phyloP scores from a whole-genome alignment of 2,329 filamentous ascomycete genomes.

The Zasmidium angulare region DNA sequence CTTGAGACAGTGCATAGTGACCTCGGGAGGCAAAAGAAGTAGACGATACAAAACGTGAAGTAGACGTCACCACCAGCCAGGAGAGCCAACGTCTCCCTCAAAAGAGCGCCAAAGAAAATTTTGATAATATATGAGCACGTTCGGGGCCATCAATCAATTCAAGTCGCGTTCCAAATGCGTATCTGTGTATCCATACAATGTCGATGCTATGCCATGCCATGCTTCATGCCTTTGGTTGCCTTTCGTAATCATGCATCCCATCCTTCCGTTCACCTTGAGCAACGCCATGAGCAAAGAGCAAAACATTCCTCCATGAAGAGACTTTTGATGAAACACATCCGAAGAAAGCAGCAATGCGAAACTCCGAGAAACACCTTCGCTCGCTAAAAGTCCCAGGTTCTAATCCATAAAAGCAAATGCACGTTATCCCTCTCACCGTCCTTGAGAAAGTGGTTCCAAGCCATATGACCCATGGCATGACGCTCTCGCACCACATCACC shows the following conservation, averaged over 20 bases:
- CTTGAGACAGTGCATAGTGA: too few species aligned
- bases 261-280: too few species aligned
- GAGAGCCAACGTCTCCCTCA: background rate
- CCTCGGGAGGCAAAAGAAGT: too few species aligned
- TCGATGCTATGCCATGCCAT: background rate
- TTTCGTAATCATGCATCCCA: too few species aligned
- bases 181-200: background rate
- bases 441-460: background rate
- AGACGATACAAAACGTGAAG: too few species aligned
- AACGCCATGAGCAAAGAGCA: too few species aligned
- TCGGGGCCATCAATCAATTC: background rate
- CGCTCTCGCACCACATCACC: background rate
- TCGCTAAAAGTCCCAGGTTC: background rate
- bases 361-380: background rate
- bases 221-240: too few species aligned
- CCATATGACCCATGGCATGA: background rate
- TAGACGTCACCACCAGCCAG: background rate
- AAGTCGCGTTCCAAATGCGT: background rate
- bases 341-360: too few species aligned
- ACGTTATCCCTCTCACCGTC: too few species aligned
- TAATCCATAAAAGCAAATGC: background rate
- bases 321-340: background rate
- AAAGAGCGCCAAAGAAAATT: too few species aligned
- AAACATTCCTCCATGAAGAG: background rate
- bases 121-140: too few species aligned